phyloP scores from a whole-genome alignment of 371 early-diverging fungal species.

The Gilbertella persicaria region DNA sequence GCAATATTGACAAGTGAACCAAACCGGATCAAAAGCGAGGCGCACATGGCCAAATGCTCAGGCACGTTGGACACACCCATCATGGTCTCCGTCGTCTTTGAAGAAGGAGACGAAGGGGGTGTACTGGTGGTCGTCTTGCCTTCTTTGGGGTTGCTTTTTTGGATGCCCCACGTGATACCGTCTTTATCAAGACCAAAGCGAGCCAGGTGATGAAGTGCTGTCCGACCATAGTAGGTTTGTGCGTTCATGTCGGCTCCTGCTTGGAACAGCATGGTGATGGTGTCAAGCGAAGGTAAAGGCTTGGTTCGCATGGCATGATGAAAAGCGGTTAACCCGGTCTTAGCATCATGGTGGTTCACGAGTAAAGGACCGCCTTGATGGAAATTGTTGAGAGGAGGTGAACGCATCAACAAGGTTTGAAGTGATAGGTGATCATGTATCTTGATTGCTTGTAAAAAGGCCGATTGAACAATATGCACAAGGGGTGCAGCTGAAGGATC shows the following conservation, averaged over 20 bases:
- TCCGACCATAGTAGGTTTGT: slow-evolving; percentile 64
- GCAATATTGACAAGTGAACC: slow-evolving; percentile 64
- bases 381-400: slow-evolving; percentile 32
- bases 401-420: slow-evolving; percentile 53
- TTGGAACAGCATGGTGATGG: slow-evolving; percentile 61
- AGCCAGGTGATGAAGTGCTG: slow-evolving; percentile 64
- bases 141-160: slow-evolving; percentile 30
- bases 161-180: slow-evolving; percentile 46
- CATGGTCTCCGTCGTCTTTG: background rate
- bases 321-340: slow-evolving; percentile 64
- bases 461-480: slow-evolving; percentile 47
- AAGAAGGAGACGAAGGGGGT: background rate
- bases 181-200: slow-evolving; percentile 54
- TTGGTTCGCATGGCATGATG: slow-evolving; percentile 68
- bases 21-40: slow-evolving; percentile 53
- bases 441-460: slow-evolving; percentile 62
- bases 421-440: slow-evolving; percentile 60
- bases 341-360: slow-evolving; percentile 63
- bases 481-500: slow-evolving; percentile 37
- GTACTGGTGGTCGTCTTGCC: slow-evolving; percentile 5
- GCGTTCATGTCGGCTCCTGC: slow-evolving; percentile 72
- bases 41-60: slow-evolving; percentile 52
- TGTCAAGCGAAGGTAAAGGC: slow-evolving; percentile 62
- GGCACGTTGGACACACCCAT: slow-evolving; percentile 13
- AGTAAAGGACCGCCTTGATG: slow-evolving; percentile 29